phyloP scores from a whole-genome alignment of 345 rosid species.

The Gossypium turneri region DNA sequence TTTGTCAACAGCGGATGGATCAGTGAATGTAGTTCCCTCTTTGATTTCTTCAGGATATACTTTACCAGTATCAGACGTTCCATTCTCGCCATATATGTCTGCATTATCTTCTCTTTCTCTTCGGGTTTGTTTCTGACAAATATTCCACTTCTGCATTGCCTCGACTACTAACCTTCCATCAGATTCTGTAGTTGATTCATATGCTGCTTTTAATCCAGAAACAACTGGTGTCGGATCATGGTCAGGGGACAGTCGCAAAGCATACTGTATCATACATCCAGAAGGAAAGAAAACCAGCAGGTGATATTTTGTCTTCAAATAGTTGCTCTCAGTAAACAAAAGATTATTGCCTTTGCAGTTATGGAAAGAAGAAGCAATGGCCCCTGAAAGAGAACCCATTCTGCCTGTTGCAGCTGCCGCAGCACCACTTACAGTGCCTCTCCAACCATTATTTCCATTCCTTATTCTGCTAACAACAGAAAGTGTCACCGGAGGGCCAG shows the following conservation, averaged over 20 bases:
- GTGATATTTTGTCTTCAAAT: slow-evolving; percentile 43
- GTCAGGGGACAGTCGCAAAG: slow-evolving; percentile 37
- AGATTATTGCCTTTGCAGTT: slow-evolving; percentile 47
- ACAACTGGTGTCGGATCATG: slow-evolving; percentile 30
- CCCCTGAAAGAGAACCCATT: slow-evolving; percentile 55
- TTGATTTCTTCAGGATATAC: slow-evolving; percentile 65
- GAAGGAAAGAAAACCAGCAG: slow-evolving; percentile 81
- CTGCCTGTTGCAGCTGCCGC: slow-evolving; percentile 91
- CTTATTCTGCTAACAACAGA: slow-evolving; percentile 80
- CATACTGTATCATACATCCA: slow-evolving; percentile 81
- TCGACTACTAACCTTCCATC: slow-evolving; percentile 65
- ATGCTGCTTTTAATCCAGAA: slow-evolving; percentile 33
- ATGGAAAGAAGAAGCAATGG: slow-evolving; percentile 73
- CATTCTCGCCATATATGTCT: slow-evolving; percentile 82
- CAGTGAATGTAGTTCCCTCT: slow-evolving; percentile 34
- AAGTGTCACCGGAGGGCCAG: slow-evolving; percentile 62
- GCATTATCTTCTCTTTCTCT: slow-evolving; percentile 69
- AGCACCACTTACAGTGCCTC: slow-evolving; percentile 69
- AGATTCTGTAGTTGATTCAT: slow-evolving; percentile 50
- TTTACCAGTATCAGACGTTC: slow-evolving; percentile 54
- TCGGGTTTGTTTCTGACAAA: slow-evolving; percentile 64
- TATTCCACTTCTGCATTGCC: slow-evolving; percentile 82
- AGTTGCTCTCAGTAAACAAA: slow-evolving; percentile 24
- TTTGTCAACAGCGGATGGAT: slow-evolving; percentile 28
- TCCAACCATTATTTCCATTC: slow-evolving; percentile 76